These are phyloP conservation scores for Aspergillus egyptiacus DNA, from an alignment of 495 filamentous ascomycete genomes.

Conservation along the genomic window DNA sequence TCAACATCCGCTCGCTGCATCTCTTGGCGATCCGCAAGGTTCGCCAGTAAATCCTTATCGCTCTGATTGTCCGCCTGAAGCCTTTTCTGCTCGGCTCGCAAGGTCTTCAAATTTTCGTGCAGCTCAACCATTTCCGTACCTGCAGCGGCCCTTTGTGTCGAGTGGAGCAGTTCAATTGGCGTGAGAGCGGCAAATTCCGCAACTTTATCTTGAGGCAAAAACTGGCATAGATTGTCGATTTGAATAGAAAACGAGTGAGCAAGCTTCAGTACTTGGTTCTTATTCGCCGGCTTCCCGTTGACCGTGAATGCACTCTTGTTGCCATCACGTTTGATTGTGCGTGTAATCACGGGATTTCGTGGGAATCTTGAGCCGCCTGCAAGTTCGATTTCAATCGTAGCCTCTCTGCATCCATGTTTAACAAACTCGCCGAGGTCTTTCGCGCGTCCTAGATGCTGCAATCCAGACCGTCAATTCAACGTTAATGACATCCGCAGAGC, in stretches of 20 bases:
- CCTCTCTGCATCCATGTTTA: slow-evolving; percentile 76
- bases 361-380: slow-evolving; percentile 44
- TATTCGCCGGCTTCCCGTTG: slow-evolving; percentile 52
- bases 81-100: slow-evolving; percentile 64
- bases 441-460: slow-evolving; percentile 74
- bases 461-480: slow-evolving; percentile 3
- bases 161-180: slow-evolving; percentile 74
- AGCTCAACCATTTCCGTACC: slow-evolving; percentile 70
- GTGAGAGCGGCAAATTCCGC: slow-evolving; percentile 85
- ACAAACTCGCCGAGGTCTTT: slow-evolving; percentile 85
- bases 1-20: slow-evolving; percentile 77
- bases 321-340: slow-evolving; percentile 72
- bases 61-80: slow-evolving; percentile 51
- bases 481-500: too few species aligned
- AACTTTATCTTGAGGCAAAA: slow-evolving; percentile 93
- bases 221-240: slow-evolving; percentile 96
- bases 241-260: slow-evolving; percentile 73
- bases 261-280: slow-evolving; percentile 57
- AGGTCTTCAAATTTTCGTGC: slow-evolving; percentile 66
- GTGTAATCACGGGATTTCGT: slow-evolving; percentile 64
- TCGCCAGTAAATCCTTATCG: slow-evolving; percentile 56
- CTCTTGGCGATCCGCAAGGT: slow-evolving; percentile 67
- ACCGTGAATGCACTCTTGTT: slow-evolving; percentile 71
- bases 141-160: slow-evolving; percentile 83
- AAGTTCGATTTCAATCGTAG: slow-evolving; percentile 84